phyloP scores from a whole-genome alignment of 208 protist species.

The Crithidia sp. region DNA sequence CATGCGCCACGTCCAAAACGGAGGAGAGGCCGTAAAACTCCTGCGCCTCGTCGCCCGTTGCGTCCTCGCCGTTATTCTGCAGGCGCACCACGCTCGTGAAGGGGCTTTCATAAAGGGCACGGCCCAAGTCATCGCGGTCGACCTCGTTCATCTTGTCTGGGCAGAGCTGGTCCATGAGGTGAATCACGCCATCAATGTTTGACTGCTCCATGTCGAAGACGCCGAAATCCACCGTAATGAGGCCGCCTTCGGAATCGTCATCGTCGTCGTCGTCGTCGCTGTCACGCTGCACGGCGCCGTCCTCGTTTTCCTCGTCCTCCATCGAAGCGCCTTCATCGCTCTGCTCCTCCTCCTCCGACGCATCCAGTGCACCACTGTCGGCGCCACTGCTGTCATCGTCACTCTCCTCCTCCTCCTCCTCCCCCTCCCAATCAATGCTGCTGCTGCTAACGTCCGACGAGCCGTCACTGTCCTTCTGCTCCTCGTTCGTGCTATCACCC shows the following conservation, averaged over 20 bases:
- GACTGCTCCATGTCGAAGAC: slow-evolving; percentile 79
- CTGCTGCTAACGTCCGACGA: neutral
- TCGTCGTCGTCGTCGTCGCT: slow-evolving; percentile 40
- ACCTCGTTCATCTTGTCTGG: slow-evolving; percentile 88
- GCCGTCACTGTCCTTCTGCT: neutral
- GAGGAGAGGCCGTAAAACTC: slow-evolving; percentile 85
- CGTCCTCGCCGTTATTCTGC: slow-evolving; percentile 48
- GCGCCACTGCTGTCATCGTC: neutral
- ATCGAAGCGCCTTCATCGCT: neutral
- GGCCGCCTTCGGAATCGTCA: slow-evolving; percentile 36
- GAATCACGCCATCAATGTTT: slow-evolving; percentile 74
- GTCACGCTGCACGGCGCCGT: slow-evolving; percentile 1
- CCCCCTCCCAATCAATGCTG: neutral
- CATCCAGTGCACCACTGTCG: neutral
- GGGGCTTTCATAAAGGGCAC: slow-evolving; percentile 60
- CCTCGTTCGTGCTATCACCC: neutral
- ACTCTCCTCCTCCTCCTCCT: neutral
- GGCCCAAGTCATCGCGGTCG: slow-evolving; percentile 79
- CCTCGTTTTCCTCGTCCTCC: slow-evolving; percentile 2
- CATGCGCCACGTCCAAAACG: slow-evolving; percentile 67
- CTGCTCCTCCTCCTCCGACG: neutral
- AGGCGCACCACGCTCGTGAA: slow-evolving; percentile 83
- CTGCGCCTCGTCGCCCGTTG: slow-evolving; percentile 64
- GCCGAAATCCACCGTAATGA: slow-evolving; percentile 89
- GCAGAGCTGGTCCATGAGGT: slow-evolving; percentile 87